Percentiles rank a stretch among this genome's conserved stretches.
phyloP scores from a whole-genome alignment of 2,329 filamentous ascomycete species.

The Colletotrichum navitas region DNA sequence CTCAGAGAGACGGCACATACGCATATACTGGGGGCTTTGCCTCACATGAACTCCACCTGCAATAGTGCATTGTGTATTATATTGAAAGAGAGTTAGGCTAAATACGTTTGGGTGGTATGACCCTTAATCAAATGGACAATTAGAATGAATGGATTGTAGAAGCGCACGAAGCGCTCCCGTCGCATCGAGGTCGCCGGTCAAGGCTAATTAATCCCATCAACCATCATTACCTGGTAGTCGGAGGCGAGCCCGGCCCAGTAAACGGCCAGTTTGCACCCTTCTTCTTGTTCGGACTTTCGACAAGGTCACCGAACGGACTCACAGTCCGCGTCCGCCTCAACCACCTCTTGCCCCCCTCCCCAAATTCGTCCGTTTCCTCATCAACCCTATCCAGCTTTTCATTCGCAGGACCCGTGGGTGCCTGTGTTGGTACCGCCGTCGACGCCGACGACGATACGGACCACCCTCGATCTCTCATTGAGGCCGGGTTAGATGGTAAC shows the following conservation, averaged over 20 bases:
- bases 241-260: constrained; percentile 14
- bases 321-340: constrained; percentile 49
- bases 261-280: constrained; percentile 36
- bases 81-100: not conserved
- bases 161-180: not conserved
- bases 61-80: constrained; percentile 3
- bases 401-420: not conserved
- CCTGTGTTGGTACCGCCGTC: not conserved
- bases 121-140: not conserved
- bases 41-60: not conserved
- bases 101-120: not conserved
- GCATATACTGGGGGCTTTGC: not conserved
- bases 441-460: not conserved
- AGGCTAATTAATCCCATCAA: not conserved
- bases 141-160: not conserved
- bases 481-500: constrained; percentile 24
- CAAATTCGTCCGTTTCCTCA: constrained; percentile 36
- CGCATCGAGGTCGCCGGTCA: not conserved
- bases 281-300: constrained; percentile 35
- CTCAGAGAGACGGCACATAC: not conserved
- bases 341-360: constrained; percentile 47
- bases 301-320: constrained; percentile 52
- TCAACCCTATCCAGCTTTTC: constrained; percentile 32
- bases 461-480: constrained; percentile 1
- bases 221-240: not conserved